Evolutionary conservation across 371 early-diverging fungal species (phyloP), one percentile per base, ranked within the genome.

Genomic region (Fennellomyces sp.): DNA sequence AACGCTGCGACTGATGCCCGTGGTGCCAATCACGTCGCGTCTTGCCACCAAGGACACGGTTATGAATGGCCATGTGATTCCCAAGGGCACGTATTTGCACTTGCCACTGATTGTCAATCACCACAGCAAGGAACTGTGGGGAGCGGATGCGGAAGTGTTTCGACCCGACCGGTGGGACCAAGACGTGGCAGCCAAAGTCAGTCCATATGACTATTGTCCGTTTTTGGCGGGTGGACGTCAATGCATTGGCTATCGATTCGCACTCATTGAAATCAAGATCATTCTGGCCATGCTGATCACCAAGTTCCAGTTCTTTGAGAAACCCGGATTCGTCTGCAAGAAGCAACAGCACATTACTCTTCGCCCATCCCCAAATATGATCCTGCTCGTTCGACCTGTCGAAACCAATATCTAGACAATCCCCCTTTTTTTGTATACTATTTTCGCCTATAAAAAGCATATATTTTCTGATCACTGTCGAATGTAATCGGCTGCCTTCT

Each of bases 81-180:
- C 89, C 11, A 85, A 84, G 63, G 82, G 81, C 0, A 82, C 84
- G 0, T 47, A 27, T 23, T 55, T 86, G 19, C 71, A 82, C 33
- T 58, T 86, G 17, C 53, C 70, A 1, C 69, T 75, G 0, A 77
- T 77, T 27, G 71, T 69, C 5, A 74, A 66, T 12, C 87, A 86
- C 39, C 78, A 76, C 51, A 70, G 69, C 50, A 72, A 60, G 53
- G 66, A 71, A 12, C 70, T 76, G 56, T 90, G 89, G 90, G 90
- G 90, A 2, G 78, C 77, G 15, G 86, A 90, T 63, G 85, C 78
- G 2, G 72, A 84, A 51, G 75, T 74, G 33, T 90, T 87, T 60
- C 72, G 77, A 8, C 90, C 90, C 12, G 77, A 74, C 10, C 76
- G 90, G 25, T 90, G 90, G 89, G 59, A 72, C 0, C 61, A 70